phyloP scores from a whole-genome alignment of 768 basidiomycete species.

The Boletus bicolor region DNA sequence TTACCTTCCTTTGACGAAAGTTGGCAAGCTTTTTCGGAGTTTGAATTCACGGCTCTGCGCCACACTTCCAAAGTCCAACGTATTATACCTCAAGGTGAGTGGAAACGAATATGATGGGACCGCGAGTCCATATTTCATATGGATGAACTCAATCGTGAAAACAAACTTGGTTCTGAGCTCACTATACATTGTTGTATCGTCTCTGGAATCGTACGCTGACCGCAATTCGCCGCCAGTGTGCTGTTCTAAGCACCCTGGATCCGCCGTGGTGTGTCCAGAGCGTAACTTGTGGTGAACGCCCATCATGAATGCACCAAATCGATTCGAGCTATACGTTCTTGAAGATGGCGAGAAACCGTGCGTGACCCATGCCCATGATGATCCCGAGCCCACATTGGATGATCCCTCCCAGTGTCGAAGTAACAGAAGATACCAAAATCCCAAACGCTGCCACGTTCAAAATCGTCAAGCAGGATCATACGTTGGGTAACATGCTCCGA shows the following conservation, averaged over 20 bases:
- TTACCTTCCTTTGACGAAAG: background rate
- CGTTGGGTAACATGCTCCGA: constrained; percentile 94
- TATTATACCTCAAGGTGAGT: constrained; percentile 11
- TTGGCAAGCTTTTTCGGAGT: constrained; percentile 23
- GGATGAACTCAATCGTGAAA: constrained; percentile 55
- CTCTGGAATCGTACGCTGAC: constrained; percentile 10
- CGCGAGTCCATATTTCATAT: constrained; percentile 66
- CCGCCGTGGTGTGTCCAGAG: background rate
- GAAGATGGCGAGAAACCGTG: constrained; percentile 94
- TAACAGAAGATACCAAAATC: constrained; percentile 95
- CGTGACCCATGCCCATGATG: constrained; percentile 35
- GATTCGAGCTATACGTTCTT: constrained; percentile 87
- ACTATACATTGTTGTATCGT: background rate
- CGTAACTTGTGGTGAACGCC: background rate
- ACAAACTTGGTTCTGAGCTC: constrained; percentile 47
- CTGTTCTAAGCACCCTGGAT: background rate
- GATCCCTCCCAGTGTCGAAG: constrained; percentile 65
- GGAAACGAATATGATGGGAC: constrained; percentile 47
- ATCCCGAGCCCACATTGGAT: background rate
- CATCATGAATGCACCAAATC: constrained; percentile 89
- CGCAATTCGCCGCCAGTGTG: background rate
- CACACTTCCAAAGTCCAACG: constrained; percentile 11
- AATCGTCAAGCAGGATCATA: constrained; percentile 96
- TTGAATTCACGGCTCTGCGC: constrained; percentile 18
- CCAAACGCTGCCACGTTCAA: constrained; percentile 96